Evolutionary conservation across 73 alveolate species (phyloP).

Genomic region (Effrenium voratum): DNA sequence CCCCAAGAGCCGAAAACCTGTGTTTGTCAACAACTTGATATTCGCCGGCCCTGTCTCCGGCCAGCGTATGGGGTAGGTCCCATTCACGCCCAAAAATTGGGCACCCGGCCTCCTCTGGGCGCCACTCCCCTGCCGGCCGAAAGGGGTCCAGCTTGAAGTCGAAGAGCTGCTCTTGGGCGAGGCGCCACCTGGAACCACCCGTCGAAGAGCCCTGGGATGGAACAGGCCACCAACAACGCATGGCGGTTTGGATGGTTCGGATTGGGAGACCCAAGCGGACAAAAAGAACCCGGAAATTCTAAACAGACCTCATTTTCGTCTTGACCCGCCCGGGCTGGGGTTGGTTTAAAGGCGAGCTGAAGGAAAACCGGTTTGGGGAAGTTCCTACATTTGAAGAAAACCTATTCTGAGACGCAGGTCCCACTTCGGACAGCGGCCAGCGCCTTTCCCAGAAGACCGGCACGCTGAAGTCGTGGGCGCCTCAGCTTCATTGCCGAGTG

Average conservation of each 20-base stretch:
- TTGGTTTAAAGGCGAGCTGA: no score
- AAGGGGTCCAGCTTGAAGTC: slow-evolving; percentile 45
- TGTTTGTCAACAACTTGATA: no score
- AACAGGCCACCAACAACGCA: not conserved
- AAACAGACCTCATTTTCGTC: no score
- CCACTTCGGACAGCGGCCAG: not conserved
- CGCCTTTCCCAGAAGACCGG: slow-evolving; percentile 82
- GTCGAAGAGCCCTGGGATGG: not conserved
- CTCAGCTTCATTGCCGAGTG: no score
- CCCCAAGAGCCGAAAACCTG: no score
- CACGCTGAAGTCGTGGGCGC: slow-evolving; percentile 87
- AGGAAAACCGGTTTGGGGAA: no score
- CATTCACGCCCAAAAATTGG: no score
- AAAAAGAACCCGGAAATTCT: not conserved
- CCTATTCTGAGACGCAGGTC: not conserved
- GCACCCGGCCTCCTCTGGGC: no score
- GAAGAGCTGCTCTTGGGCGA: slow-evolving; percentile 58
- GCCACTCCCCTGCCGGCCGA: slow-evolving; percentile 32
- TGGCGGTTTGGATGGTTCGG: not conserved
- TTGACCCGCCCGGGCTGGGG: no score
- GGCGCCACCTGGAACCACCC: slow-evolving; percentile 48
- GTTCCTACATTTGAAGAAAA: not conserved
- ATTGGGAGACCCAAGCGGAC: no score
- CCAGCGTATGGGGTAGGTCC: no score
- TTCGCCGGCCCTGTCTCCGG: no score